Evolutionary conservation across 352 stramenopile genomes (phyloP), one percentile per base, ranked within the genome.

Genomic region (Phytophthora vignae): DNA sequence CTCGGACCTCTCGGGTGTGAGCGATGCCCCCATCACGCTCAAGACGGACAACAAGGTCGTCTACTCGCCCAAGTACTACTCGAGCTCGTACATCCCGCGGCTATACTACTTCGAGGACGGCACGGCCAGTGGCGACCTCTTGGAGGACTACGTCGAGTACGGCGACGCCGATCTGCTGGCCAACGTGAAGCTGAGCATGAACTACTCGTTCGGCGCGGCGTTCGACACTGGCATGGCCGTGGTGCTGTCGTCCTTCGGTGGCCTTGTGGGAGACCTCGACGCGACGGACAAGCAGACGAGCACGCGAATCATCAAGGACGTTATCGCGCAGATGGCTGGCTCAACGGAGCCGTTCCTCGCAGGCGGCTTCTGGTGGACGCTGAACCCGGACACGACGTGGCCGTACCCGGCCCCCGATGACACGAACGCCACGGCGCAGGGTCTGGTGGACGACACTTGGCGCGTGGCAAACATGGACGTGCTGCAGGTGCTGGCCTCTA

Each of bases 181-280:
- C 25, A 94, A 92, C 57, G 83, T 95, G 21, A 62, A 91, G 60
- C 62, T 79, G 29, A 90, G 84, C 69, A 95, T 96, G 85, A 87
- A 91, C 69, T 90, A 93, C 75, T 94, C 91, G 82, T 96, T 94
- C 61, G 84, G 83, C 21, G 59, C 76, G 1, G 78, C 87, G 0
- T 83, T 91, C 22, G 78, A 86, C 44, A 90, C 83, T 1, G 85
- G 78, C 19, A 77, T 82, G 31, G 87, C 89, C 11, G 85, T 93
- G 15, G 81, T 96, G 4, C 62, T 96, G 15, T 95, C 87, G 31
- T 91, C 78, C n/a, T 96, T 96, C 63, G 89, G 89, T n/a, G 87
- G 89, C 22, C 78, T 96, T 21, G 71, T 89, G 49, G 86, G 86
- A 29, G 69, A 76, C 22, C 71, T 85, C 9, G 89, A 96, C 48